These are phyloP conservation scores for Trichoderma koningii DNA, from an alignment of 2,329 filamentous ascomycete species.

Conservation along the genomic window DNA sequence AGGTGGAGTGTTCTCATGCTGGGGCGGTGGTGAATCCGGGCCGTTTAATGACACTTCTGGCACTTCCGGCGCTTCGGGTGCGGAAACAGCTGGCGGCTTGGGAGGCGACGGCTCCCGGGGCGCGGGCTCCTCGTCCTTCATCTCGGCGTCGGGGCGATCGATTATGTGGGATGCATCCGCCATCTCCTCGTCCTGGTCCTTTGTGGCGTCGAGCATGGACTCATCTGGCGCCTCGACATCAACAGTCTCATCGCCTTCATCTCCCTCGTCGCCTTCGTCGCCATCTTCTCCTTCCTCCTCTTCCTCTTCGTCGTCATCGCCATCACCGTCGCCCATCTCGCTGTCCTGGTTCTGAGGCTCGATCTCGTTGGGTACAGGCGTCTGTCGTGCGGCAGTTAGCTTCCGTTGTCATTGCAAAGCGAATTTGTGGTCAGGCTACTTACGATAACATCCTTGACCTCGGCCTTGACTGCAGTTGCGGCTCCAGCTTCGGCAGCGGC, in stretches of 20 bases:
- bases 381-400: slow-evolving; percentile 34
- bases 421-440: slow-evolving; percentile 29
- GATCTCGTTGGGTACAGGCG: slow-evolving; percentile 48
- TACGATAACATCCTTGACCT: slow-evolving; percentile 45
- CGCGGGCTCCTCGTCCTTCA: slow-evolving; percentile 33
- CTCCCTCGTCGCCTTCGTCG: slow-evolving; percentile 51
- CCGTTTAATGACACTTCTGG: slow-evolving; percentile 38
- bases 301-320: slow-evolving; percentile 49
- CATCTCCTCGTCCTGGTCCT: slow-evolving; percentile 43
- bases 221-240: slow-evolving; percentile 40
- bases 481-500: slow-evolving; percentile 41
- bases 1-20: slow-evolving; percentile 53
- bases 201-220: slow-evolving; percentile 38
- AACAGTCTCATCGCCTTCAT: slow-evolving; percentile 48
- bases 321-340: slow-evolving; percentile 56
- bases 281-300: slow-evolving; percentile 48
- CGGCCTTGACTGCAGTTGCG: slow-evolving; percentile 43
- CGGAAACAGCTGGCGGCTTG: slow-evolving; percentile 35
- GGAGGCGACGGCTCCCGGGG: slow-evolving; percentile 29
- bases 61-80: slow-evolving; percentile 40
- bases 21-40: slow-evolving; percentile 38
- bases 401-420: background rate
- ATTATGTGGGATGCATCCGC: slow-evolving; percentile 40
- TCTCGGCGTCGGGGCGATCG: slow-evolving; percentile 33
- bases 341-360: slow-evolving; percentile 51